Evolutionary conservation across 2,329 filamentous ascomycete genomes (phyloP).

Genomic region (Calonectria hongkongensis): DNA sequence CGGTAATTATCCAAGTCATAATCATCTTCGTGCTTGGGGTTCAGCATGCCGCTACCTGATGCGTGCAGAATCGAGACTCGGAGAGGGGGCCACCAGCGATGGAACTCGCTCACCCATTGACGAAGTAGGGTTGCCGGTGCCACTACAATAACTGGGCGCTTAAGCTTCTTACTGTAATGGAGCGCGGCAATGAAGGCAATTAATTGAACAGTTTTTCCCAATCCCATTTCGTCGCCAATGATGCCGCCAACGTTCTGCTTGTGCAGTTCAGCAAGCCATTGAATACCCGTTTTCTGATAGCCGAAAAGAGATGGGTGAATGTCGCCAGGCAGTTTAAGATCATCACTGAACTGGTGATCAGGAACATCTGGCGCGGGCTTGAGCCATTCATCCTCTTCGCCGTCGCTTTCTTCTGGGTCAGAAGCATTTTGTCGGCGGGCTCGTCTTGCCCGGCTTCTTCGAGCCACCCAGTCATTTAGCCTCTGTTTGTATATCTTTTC

Average conservation of each 20-base stretch:
- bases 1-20: constrained; percentile 68
- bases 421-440: constrained; percentile 63
- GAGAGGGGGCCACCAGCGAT: constrained; percentile 99
- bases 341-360: constrained; percentile 84
- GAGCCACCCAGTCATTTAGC: constrained; percentile 82
- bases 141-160: constrained; percentile 91
- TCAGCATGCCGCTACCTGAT: constrained; percentile 97
- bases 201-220: constrained; percentile 90
- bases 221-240: constrained; percentile 97
- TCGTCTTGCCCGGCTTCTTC: constrained; percentile 64
- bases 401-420: constrained; percentile 65
- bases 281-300: constrained; percentile 97
- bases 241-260: constrained; percentile 94
- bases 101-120: constrained; percentile 99
- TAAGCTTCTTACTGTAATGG: constrained; percentile 91
- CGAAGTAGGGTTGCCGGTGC: constrained; percentile 95
- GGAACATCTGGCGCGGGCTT: constrained; percentile 89
- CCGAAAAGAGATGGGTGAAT: constrained; percentile 95
- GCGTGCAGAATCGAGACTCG: constrained; percentile 96
- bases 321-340: constrained; percentile 89
- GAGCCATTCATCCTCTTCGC: constrained; percentile 81
- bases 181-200: constrained; percentile 90
- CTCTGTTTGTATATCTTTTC: constrained; percentile 86
- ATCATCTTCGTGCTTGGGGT: constrained; percentile 78
- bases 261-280: constrained; percentile 96